Evolutionary conservation across 345 rosid species (phyloP).

Genomic region (Mallotus nudiflorus): DNA sequence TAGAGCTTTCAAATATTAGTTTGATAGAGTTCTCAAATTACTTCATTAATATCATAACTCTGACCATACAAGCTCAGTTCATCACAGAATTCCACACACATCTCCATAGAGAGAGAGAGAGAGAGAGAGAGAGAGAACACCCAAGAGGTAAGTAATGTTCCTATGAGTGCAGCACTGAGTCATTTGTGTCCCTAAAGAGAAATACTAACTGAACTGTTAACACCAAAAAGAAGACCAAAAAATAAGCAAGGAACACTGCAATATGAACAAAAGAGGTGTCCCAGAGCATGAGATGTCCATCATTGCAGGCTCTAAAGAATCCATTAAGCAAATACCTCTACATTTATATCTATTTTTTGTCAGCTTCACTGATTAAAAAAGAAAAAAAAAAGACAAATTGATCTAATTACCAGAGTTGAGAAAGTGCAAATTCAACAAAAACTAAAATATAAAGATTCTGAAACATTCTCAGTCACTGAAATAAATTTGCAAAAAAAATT

Average conservation of each 20-base stretch:
- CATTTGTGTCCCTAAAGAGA: not conserved
- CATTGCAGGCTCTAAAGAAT: not conserved
- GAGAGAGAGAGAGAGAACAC: not conserved
- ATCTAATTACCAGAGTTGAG: conserved; percentile 1
- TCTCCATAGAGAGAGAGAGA: not conserved
- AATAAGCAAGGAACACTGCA: not conserved
- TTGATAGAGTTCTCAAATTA: no score
- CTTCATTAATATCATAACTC: no score
- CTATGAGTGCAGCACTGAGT: not conserved
- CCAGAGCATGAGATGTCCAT: not conserved
- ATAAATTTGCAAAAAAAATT: conserved; percentile 1
- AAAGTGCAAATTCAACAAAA: not conserved
- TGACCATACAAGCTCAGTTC: no score
- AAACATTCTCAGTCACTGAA: not conserved
- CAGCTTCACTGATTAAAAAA: no score
- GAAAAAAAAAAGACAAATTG: no score
- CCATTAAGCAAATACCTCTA: not conserved
- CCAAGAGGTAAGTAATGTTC: not conserved
- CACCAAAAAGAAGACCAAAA: not conserved
- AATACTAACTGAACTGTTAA: not conserved
- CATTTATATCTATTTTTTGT: conserved; percentile 1
- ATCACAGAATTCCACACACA: not conserved
- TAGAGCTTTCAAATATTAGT: no score
- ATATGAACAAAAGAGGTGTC: not conserved
- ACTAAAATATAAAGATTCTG: not conserved